These are phyloP conservation scores for Daldinia concentrica DNA, from an alignment of 495 filamentous ascomycete genomes.

Conservation along the genomic window DNA sequence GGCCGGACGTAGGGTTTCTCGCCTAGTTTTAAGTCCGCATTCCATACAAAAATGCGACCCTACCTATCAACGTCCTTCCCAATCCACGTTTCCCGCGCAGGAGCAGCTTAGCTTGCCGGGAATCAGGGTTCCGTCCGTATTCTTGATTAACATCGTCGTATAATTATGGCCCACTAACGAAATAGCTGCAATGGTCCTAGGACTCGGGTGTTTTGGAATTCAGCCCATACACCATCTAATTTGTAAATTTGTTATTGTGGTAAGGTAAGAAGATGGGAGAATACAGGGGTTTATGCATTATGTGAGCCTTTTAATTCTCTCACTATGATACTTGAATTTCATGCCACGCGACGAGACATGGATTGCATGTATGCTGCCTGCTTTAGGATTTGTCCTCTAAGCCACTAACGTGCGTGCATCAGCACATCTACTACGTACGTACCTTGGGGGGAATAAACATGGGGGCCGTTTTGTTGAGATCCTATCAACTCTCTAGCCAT, in stretches of 20 bases:
- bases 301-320: constrained; percentile 43
- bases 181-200: neutral
- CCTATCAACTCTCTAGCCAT: constrained; percentile 30
- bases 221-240: constrained; percentile 13
- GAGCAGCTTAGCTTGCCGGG: neutral
- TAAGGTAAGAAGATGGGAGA: constrained; percentile 7
- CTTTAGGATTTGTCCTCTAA: constrained; percentile 3
- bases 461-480: constrained; percentile 31
- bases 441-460: constrained; percentile 35
- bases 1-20: neutral
- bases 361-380: constrained; percentile 5
- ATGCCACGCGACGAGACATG: constrained; percentile 26
- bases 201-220: neutral
- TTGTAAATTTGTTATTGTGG: constrained; percentile 1
- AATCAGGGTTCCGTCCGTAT: neutral
- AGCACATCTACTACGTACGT: constrained; percentile 25
- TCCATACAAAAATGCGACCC: neutral
- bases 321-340: constrained; percentile 23
- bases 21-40: constrained; percentile 1
- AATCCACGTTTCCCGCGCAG: constrained; percentile 5
- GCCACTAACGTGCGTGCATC: constrained; percentile 26
- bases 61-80: constrained; percentile 10
- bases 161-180: constrained; percentile 25
- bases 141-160: constrained; percentile 15
- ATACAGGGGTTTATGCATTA: constrained; percentile 30